Evolutionary conservation across 805 yeast genomes (phyloP), one percentile per base, ranked within the genome.

Genomic region (Schwanniomyces yamadae): DNA sequence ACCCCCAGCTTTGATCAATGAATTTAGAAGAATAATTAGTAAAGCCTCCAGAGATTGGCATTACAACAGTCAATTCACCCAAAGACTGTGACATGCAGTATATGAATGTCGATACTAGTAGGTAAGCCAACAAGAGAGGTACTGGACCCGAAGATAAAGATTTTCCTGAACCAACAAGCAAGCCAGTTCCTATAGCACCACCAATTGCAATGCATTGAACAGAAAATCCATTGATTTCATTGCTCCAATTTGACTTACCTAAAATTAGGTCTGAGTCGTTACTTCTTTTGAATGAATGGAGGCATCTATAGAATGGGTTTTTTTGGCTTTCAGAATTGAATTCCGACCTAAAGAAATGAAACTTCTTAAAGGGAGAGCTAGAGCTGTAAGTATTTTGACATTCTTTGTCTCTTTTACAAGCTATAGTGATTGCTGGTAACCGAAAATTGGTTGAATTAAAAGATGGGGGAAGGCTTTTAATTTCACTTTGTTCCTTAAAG

Each of bases 101-200:
- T 17, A 52, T 55, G 16, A 54, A 52, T 21, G 50, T 46, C 0
- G 57, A 54, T 32, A 53, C 44, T n/a, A 51, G 35, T 10, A 52
- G 30, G 34, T 51, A 52, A 6, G 55, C 40, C 12, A 51, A 37
- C 19, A 54, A 42, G 16, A 54, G 41, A 8, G 55, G 47, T 2
- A 47, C 50, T 4, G 58, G 57, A 4, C 59, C 57, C 4, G 54
- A 55, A 5, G 41, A 40, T 37, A 54, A 41, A 1, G 55, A 54
- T 6, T 50, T 42, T 17, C 56, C 57, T 12, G 53, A 49, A 13
- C 57, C 59, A 17, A 54, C 42, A 34, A 53, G 41, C 26, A 54
- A 40, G 8, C 59, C 59, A 7, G 59, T 54, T n/a, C 59, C 59
- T 35, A 54, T 36, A 4, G 58, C 54, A 25, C 58, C 57, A 5